phyloP scores from a whole-genome alignment of 345 rosid species.

The Melastoma malabathricum region DNA sequence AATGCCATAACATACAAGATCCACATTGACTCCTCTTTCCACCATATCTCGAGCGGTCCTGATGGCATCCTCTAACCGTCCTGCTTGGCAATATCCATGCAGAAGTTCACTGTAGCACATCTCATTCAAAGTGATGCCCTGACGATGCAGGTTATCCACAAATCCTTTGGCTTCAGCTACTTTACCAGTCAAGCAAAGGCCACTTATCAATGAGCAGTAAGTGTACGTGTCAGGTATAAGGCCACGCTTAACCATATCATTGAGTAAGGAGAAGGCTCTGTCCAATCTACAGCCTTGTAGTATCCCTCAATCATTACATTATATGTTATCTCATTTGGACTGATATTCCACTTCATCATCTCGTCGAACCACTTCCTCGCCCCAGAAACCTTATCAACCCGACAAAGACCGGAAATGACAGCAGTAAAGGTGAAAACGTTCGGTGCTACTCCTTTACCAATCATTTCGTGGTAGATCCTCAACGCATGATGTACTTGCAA shows the following conservation, averaged over 20 bases:
- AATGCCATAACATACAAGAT: slow-evolving; percentile 66
- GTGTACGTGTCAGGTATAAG: slow-evolving; percentile 78
- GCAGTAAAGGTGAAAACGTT: slow-evolving; percentile 58
- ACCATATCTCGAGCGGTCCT: slow-evolving; percentile 54
- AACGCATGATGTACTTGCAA: slow-evolving; percentile 53
- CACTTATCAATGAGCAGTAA: slow-evolving; percentile 59
- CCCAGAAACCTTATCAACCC: slow-evolving; percentile 35
- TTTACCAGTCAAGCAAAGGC: slow-evolving; percentile 58
- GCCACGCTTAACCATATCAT: slow-evolving; percentile 58
- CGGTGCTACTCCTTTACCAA: slow-evolving; percentile 52
- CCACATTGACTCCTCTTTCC: slow-evolving; percentile 63
- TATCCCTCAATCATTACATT: slow-evolving; percentile 77
- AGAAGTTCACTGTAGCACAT: slow-evolving; percentile 71
- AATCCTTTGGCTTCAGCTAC: slow-evolving; percentile 63
- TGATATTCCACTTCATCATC: slow-evolving; percentile 41
- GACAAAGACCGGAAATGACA: slow-evolving; percentile 61
- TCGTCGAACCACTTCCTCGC: slow-evolving; percentile 44
- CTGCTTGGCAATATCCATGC: slow-evolving; percentile 75
- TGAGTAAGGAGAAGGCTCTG: slow-evolving; percentile 50
- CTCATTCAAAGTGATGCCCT: slow-evolving; percentile 50
- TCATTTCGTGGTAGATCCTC: slow-evolving; percentile 74
- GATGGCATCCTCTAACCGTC: slow-evolving; percentile 57
- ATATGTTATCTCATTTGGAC: slow-evolving; percentile 72
- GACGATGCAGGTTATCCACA: slow-evolving; percentile 47
- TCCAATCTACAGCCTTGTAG: slow-evolving; percentile 37